Percentiles rank a stretch among this genome's conserved stretches.
Conservation (phyloP, 176 grass and related monocot genomes). For the Poa annua region DNA sequence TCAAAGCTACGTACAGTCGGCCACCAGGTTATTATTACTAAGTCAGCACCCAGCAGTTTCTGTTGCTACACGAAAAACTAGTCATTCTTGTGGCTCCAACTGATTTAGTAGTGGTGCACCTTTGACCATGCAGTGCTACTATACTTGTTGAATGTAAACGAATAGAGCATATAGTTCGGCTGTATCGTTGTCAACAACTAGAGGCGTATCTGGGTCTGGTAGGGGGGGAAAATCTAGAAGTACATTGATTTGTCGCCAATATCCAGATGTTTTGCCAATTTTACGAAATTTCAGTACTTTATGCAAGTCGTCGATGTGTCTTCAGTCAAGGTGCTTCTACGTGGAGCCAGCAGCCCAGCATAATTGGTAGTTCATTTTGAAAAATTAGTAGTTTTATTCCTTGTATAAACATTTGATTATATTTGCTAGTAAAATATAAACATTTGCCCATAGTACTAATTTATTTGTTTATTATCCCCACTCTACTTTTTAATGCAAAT, state of each 20-base stretch:
- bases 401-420: background rate
- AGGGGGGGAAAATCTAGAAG: background rate
- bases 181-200: background rate
- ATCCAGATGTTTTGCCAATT: background rate
- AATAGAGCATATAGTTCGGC: background rate
- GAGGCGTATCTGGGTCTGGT: background rate
- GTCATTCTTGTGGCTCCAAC: background rate
- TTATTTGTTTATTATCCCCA: background rate
- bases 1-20: conserved; percentile 5
- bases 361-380: background rate
- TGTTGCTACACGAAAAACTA: background rate
- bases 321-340: background rate
- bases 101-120: background rate
- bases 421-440: background rate
- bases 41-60: background rate
- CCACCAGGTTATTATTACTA: conserved; percentile 10
- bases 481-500: too few relatives aligned
- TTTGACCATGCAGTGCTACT: conserved; percentile 2
- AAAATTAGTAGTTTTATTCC: background rate
- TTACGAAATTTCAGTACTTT: background rate
- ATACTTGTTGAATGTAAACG: background rate
- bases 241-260: background rate
- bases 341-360: background rate
- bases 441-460: background rate
- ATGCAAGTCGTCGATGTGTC: background rate